phyloP scores from a whole-genome alignment of 371 early-diverging fungal species.

The Rhizopus stolonifer region DNA sequence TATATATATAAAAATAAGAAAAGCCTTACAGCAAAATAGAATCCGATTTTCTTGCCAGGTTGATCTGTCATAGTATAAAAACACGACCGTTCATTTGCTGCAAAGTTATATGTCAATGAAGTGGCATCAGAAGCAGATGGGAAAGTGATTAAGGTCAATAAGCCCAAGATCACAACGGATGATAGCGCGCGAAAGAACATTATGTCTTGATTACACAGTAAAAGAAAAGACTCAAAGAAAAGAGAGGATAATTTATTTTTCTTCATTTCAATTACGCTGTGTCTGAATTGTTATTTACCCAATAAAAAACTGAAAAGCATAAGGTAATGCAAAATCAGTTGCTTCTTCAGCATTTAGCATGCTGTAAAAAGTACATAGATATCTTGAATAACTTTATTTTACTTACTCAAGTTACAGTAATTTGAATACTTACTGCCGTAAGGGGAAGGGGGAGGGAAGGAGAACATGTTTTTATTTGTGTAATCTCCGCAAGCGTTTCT shows the following conservation, averaged over 20 bases:
- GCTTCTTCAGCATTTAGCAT: too few species aligned
- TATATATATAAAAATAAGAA: constrained; percentile 10
- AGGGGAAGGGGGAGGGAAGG: too few species aligned
- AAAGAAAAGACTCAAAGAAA: neutral
- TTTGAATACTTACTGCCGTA: too few species aligned
- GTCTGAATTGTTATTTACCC: too few species aligned
- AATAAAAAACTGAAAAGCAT: too few species aligned
- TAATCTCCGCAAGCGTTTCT: constrained; percentile 1
- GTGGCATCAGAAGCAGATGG: constrained; percentile 36
- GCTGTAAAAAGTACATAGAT: too few species aligned
- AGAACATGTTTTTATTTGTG: too few species aligned
- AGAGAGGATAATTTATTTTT: too few species aligned
- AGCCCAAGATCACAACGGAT: neutral
- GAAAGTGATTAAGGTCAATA: neutral
- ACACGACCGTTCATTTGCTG: constrained; percentile 84
- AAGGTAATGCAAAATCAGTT: too few species aligned
- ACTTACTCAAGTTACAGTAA: too few species aligned
- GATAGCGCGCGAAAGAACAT: neutral
- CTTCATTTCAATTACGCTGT: constrained; percentile 1
- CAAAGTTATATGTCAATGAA: constrained; percentile 84
- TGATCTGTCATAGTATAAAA: constrained; percentile 71
- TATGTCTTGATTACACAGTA: neutral
- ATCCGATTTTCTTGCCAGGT: constrained; percentile 83
- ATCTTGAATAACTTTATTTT: too few species aligned
- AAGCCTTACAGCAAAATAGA: constrained; percentile 92